These are phyloP conservation scores for Kalaharituber pfeilii DNA, from an alignment of 2,329 filamentous ascomycete genomes.

Conservation along the genomic window DNA sequence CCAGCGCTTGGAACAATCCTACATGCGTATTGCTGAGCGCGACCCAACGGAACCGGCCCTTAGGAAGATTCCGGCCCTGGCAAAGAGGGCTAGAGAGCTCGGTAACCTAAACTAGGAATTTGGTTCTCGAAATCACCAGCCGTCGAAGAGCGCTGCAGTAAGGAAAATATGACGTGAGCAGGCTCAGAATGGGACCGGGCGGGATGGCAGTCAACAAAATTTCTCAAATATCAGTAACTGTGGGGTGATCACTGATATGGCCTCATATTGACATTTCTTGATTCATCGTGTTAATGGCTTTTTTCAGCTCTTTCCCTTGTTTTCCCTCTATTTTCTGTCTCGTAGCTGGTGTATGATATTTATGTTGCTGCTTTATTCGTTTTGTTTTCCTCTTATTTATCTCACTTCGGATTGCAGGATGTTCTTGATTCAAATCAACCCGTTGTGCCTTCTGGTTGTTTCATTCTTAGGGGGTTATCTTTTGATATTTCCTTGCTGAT, in stretches of 20 bases:
- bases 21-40: conserved; percentile 34
- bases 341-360: conserved; percentile 7
- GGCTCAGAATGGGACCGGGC: too few species aligned
- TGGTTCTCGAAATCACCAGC: too few species aligned
- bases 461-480: too few species aligned
- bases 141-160: too few species aligned
- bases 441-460: neutral
- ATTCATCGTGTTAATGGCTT: neutral
- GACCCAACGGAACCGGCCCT: conserved; percentile 34
- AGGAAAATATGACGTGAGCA: too few species aligned
- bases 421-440: too few species aligned
- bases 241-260: too few species aligned
- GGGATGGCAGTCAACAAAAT: too few species aligned
- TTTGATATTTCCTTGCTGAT: neutral
- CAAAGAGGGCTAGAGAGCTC: conserved; percentile 20
- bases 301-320: conserved; percentile 1
- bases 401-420: too few species aligned
- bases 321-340: conserved; percentile 1
- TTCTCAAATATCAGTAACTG: too few species aligned
- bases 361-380: neutral
- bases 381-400: conserved; percentile 2
- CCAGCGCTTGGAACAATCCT: conserved; percentile 36
- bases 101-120: conserved; percentile 2
- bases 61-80: conserved; percentile 25
- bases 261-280: too few species aligned